phyloP scores from a whole-genome alignment of 495 filamentous ascomycete species.

The Daldinia caldariorum region DNA sequence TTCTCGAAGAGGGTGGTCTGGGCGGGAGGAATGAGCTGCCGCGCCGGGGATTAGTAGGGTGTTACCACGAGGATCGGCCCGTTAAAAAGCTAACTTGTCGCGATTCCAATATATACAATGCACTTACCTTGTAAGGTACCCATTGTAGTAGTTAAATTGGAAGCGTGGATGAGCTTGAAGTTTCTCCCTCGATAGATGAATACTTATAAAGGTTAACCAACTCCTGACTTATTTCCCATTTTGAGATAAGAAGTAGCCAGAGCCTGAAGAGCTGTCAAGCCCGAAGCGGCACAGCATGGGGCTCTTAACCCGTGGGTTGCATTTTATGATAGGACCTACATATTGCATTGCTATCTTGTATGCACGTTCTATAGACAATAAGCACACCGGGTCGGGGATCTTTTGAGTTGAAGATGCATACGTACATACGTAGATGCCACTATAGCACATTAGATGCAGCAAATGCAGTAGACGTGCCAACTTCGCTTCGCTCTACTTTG shows the following conservation, averaged over 20 bases:
- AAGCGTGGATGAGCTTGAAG: not conserved
- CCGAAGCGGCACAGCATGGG: slow-evolving; percentile 17
- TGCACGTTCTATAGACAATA: not conserved
- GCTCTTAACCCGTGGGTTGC: slow-evolving; percentile 35
- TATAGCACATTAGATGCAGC: not conserved
- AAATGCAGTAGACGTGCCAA: slow-evolving; percentile 14
- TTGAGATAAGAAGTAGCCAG: slow-evolving; percentile 5
- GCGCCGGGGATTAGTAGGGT: not conserved
- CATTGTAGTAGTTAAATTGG: not conserved
- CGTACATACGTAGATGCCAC: not conserved
- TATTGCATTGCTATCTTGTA: slow-evolving; percentile 8
- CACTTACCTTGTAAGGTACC: not conserved
- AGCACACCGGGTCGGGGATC: not conserved
- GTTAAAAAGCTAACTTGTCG: slow-evolving; percentile 26
- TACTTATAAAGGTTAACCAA: not conserved
- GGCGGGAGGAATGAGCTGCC: not conserved
- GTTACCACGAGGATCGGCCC: slow-evolving; percentile 43
- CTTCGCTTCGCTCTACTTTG: slow-evolving; percentile 3
- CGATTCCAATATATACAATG: not conserved
- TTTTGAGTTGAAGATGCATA: slow-evolving; percentile 2
- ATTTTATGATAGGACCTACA: slow-evolving; percentile 23
- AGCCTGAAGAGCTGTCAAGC: not conserved
- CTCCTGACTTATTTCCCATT: not conserved
- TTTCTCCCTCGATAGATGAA: not conserved
- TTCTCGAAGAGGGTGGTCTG: slow-evolving; percentile 1